These are phyloP conservation scores for Fraxinus pennsylvanica DNA, from an alignment of 257 asterid species.

Conservation along the genomic window DNA sequence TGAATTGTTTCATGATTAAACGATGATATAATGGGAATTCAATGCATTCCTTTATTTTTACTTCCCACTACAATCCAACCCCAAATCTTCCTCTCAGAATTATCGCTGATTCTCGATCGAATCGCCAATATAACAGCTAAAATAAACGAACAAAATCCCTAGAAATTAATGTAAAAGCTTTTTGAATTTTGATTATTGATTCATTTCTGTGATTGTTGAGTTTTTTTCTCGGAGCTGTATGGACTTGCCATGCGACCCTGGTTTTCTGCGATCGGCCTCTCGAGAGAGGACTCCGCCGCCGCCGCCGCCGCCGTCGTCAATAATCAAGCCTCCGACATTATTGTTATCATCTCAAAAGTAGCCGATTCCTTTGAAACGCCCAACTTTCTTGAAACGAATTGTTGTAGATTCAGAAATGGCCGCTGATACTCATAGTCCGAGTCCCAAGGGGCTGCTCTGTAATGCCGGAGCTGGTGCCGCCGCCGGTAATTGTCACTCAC, in stretches of 20 bases:
- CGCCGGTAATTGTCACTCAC: constrained; percentile 53
- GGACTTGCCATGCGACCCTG: constrained; percentile 88
- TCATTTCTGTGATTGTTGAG: background rate
- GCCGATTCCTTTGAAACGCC: background rate
- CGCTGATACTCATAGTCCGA: constrained; percentile 63
- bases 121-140: too few species aligned
- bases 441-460: constrained; percentile 69
- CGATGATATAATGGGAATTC: too few species aligned
- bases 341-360: constrained; percentile 6
- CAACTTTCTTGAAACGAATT: constrained; percentile 22
- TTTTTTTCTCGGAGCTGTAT: constrained; percentile 23
- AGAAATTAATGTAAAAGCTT: background rate
- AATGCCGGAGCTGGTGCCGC: constrained; percentile 98
- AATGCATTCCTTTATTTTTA: too few species aligned
- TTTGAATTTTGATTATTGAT: too few species aligned
- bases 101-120: too few species aligned
- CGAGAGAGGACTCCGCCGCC: constrained; percentile 58
- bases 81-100: too few species aligned
- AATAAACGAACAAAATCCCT: constrained; percentile 6
- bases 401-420: constrained; percentile 48
- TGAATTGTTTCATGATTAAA: too few species aligned
- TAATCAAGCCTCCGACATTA: constrained; percentile 27
- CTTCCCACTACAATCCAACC: too few species aligned
- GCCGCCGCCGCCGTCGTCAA: background rate
- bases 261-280: constrained; percentile 70